Conservation (phyloP, 2,329 filamentous ascomycete genomes). For the Leptographium flavum region DNA sequence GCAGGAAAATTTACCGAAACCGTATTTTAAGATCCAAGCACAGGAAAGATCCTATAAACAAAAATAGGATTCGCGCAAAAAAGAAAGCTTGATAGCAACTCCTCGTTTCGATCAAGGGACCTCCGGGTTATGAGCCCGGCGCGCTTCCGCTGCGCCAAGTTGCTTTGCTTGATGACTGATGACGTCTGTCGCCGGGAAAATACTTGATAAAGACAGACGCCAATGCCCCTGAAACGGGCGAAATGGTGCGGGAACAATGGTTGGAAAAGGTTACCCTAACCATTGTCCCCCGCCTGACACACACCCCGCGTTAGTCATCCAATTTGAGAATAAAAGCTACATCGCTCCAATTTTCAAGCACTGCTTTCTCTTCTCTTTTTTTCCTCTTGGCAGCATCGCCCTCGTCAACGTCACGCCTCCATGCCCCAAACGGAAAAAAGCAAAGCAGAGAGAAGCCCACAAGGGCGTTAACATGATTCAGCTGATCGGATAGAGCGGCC, state of each 20-base stretch:
- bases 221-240: not conserved
- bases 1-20: too few relatives aligned
- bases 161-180: slow-evolving; percentile 1
- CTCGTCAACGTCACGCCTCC: slow-evolving; percentile 14
- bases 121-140: slow-evolving; percentile 7
- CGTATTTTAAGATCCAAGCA: too few relatives aligned
- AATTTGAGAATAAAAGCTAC: not conserved
- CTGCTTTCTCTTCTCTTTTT: not conserved
- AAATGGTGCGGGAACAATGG: too few relatives aligned
- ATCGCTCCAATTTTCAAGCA: not conserved
- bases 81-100: slow-evolving; percentile 1
- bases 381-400: slow-evolving; percentile 8
- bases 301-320: too few relatives aligned
- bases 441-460: not conserved
- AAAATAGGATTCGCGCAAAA: too few relatives aligned
- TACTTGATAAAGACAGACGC: not conserved
- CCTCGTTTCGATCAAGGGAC: slow-evolving; percentile 7
- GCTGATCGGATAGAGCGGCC: too few relatives aligned
- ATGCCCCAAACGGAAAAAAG: slow-evolving; percentile 13
- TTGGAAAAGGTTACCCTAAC: too few relatives aligned
- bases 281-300: not conserved
- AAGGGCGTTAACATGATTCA: too few relatives aligned
- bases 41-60: too few relatives aligned
- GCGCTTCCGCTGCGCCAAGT: slow-evolving; percentile 7
- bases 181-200: not conserved